These are phyloP conservation scores for Suillus paluster DNA, from an alignment of 768 basidiomycete species.

Conservation along the genomic window DNA sequence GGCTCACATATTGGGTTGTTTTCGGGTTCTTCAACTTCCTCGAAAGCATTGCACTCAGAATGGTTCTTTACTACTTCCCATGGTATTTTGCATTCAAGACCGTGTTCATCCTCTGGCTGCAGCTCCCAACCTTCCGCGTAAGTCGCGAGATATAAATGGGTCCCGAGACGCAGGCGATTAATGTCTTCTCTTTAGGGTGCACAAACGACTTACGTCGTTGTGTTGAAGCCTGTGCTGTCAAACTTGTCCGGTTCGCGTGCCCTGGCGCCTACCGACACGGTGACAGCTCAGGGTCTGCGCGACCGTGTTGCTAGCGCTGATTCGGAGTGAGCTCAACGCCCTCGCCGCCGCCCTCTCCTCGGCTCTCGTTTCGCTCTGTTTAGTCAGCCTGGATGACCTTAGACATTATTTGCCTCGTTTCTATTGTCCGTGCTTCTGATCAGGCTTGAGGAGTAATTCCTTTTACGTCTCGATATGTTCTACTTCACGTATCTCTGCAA, in stretches of 20 bases:
- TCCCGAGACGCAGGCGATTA: neutral
- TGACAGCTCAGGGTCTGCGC: conserved; percentile 52
- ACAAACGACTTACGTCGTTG: conserved; percentile 73
- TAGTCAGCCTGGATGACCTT: conserved; percentile 12
- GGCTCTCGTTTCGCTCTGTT: conserved; percentile 6
- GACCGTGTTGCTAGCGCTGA: conserved; percentile 46
- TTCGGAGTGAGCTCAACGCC: conserved; percentile 31
- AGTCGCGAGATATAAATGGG: conserved; percentile 36
- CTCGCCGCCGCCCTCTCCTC: neutral
- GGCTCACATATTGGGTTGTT: conserved; percentile 97
- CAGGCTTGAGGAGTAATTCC: conserved; percentile 4
- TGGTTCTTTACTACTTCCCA: conserved; percentile 90
- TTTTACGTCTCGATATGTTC: conserved; percentile 12
- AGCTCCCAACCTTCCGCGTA: conserved; percentile 84
- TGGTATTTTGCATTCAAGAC: conserved; percentile 97
- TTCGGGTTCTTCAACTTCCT: conserved; percentile 94
- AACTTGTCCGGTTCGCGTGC: conserved; percentile 55
- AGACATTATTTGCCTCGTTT: conserved; percentile 11
- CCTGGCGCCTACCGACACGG: conserved; percentile 53
- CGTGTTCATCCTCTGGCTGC: conserved; percentile 88
- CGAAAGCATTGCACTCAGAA: conserved; percentile 81
- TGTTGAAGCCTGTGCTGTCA: conserved; percentile 80
- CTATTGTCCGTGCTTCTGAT: conserved; percentile 7
- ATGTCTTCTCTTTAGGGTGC: conserved; percentile 67
- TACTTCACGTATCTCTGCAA: conserved; percentile 12